Base-by-base conservation (phyloP, 2,329 filamentous ascomycete genomes). In the Paraphoma sp. region DNA sequence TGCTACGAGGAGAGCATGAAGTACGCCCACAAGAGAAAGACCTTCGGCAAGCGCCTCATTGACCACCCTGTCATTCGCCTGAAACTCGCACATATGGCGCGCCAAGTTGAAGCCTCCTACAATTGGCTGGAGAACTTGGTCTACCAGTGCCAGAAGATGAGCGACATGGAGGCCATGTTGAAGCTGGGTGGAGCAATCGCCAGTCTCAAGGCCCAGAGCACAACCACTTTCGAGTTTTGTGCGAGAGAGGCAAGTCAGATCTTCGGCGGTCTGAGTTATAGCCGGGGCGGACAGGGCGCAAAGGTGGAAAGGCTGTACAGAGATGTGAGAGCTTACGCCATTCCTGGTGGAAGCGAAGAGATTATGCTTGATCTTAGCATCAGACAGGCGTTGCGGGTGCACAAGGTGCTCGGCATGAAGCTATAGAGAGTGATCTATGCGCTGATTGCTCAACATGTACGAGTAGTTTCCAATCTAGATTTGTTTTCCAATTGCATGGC, bases 291-390 rank as follows among this genome's bases (percentile, higher is more conserved):
- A 14, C 95, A 98, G 82, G 95, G 95, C 59, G 94, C 87, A 56
- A 97, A 97, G 86, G 87, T 98, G 50, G 95, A 99, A 86, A 83
- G 95, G 57, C 80, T 99, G 69, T 98, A 98, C 79, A 86, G 95
- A 61, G 95, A 99, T 77, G 95, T 98, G 14, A 86, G 95, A 68
- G 95, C 95, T 0, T 98, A 99, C 78, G 94, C 95, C 28, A 84
- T 99, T 67, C 95, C 95, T 3, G 95, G 95, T 71, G 95, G 95
- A 23, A 92, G 88, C 65, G 94, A 99, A 82, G 95, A 99, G 85
- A 99, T 99, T 65, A 99, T 99, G 95, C 82, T 98, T 65, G 95
- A 99, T 78, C 79, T 99, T 72, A 96, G 92, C 80, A 96, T 99
- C 77, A 85, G 94, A 68, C 93, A 97, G 83, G 90, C 89, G 61